phyloP scores from a whole-genome alignment of 768 basidiomycete genomes.

The Mycena chlorophos region DNA sequence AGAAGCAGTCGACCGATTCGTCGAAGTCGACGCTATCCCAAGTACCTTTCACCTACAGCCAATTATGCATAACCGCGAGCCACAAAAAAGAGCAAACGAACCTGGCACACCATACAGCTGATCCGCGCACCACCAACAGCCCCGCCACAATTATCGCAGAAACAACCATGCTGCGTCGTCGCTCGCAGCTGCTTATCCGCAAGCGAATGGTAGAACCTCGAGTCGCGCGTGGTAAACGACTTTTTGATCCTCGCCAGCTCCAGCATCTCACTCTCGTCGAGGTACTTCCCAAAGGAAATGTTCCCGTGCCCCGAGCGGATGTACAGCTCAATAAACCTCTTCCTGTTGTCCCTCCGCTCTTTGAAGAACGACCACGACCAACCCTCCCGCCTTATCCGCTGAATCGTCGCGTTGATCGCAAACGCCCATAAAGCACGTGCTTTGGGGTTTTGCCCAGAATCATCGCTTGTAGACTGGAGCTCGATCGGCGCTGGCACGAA shows the following conservation, averaged over 20 bases:
- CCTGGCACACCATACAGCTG: conserved; percentile 33
- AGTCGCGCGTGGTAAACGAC: conserved; percentile 25
- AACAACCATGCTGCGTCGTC: conserved; percentile 23
- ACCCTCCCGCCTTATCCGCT: conserved; percentile 22
- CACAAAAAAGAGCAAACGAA: background rate
- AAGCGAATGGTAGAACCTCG: conserved; percentile 25
- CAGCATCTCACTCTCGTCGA: conserved; percentile 17
- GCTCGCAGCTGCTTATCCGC: conserved; percentile 19
- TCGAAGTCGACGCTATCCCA: conserved; percentile 32
- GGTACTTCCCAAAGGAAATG: conserved; percentile 20
- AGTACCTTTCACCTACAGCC: conserved; percentile 3
- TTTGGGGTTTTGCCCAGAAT: conserved; percentile 21
- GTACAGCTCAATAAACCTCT: conserved; percentile 26
- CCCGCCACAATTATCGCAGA: conserved; percentile 30
- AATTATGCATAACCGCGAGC: background rate
- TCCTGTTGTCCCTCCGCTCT: conserved; percentile 28
- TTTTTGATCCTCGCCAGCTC: conserved; percentile 18
- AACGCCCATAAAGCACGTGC: conserved; percentile 33
- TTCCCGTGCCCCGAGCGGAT: conserved; percentile 13
- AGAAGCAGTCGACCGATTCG: conserved; percentile 25
- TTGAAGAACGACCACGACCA: conserved; percentile 34
- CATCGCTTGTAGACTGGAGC: background rate
- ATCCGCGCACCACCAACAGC: conserved; percentile 29
- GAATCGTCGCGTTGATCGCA: conserved; percentile 26
- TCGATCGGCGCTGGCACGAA: conserved; percentile 27